phyloP scores from a whole-genome alignment of 192 early-diverging fungal genomes.

The Mortierella claussenii region DNA sequence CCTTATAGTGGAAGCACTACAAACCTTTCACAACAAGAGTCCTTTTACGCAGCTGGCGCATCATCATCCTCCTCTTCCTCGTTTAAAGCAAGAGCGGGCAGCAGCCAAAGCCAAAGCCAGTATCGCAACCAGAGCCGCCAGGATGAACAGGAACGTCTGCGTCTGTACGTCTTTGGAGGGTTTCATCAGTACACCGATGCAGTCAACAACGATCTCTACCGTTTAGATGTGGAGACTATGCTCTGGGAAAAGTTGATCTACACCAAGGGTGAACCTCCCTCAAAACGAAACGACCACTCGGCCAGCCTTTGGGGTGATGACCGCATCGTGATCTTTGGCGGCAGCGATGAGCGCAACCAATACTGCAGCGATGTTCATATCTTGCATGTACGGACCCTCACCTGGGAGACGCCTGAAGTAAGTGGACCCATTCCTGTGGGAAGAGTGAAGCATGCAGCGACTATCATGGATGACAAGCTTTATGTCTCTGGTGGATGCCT shows the following conservation, averaged over 20 bases:
- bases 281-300: conserved; percentile 71
- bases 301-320: conserved; percentile 65
- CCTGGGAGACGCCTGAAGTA: conserved; percentile 67
- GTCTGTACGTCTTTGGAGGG: conserved; percentile 68
- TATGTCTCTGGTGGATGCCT: conserved; percentile 70
- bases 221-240: conserved; percentile 56
- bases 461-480: conserved; percentile 68
- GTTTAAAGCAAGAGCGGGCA: conserved; percentile 6
- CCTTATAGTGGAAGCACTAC: background rate
- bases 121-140: conserved; percentile 28
- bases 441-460: conserved; percentile 68
- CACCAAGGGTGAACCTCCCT: conserved; percentile 62
- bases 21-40: background rate
- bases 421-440: conserved; percentile 60
- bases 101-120: conserved; percentile 21
- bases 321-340: conserved; percentile 74
- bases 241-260: conserved; percentile 65
- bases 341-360: conserved; percentile 63
- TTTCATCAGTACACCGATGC: conserved; percentile 75
- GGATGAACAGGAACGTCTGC: conserved; percentile 30
- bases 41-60: conserved; percentile 5
- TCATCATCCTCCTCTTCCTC: too few relatives aligned
- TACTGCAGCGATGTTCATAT: conserved; percentile 68
- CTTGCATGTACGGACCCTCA: conserved; percentile 67
- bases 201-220: conserved; percentile 72